These are phyloP conservation scores for Brettanomyces bruxellensis DNA, from an alignment of 805 yeast species.

Conservation along the genomic window DNA sequence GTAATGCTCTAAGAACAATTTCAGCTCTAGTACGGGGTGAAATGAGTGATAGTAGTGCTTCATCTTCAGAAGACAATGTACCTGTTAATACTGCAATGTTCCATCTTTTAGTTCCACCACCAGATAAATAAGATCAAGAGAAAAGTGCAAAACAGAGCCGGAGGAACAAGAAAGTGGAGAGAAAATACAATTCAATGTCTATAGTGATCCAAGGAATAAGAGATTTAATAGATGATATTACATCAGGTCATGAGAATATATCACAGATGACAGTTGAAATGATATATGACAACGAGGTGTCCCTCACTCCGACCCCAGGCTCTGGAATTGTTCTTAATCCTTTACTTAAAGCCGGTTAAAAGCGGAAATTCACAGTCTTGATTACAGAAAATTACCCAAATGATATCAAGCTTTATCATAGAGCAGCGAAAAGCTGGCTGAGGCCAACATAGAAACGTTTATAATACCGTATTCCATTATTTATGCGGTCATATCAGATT, in stretches of 20 bases:
- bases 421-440: constrained; percentile 71
- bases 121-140: constrained; percentile 6
- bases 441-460: constrained; percentile 81
- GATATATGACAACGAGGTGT: constrained; percentile 83
- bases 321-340: constrained; percentile 85
- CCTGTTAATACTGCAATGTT: constrained; percentile 82
- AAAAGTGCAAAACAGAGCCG: constrained; percentile 11
- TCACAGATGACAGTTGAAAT: constrained; percentile 87
- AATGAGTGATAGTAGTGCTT: constrained; percentile 36
- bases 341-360: constrained; percentile 74
- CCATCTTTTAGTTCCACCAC: constrained; percentile 55
- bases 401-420: constrained; percentile 64
- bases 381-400: constrained; percentile 93
- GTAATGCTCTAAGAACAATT: constrained; percentile 88
- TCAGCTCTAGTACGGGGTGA: constrained; percentile 84
- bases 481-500: constrained; percentile 91
- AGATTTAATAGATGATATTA: constrained; percentile 85
- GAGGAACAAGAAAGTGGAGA: not conserved
- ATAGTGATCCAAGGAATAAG: constrained; percentile 86
- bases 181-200: constrained; percentile 59
- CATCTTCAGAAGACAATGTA: constrained; percentile 20
- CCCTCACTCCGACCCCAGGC: constrained; percentile 90
- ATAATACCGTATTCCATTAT: constrained; percentile 89
- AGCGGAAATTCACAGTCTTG: constrained; percentile 84
- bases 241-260: constrained; percentile 81